phyloP scores from a whole-genome alignment of 2,329 filamentous ascomycete species.

The Drechslerella coelobrocha region DNA sequence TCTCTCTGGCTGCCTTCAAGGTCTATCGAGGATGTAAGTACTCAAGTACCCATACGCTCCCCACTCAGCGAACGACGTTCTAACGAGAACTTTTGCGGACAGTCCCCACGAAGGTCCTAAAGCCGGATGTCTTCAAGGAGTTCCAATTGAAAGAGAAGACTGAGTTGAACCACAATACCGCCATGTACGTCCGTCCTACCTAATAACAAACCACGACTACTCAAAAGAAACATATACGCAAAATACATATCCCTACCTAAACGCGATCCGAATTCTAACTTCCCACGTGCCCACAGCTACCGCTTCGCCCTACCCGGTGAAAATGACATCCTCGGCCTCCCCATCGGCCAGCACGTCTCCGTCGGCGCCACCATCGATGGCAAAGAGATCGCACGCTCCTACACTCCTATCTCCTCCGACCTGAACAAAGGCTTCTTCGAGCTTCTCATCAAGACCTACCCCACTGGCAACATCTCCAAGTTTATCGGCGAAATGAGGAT shows the following conservation, averaged over 20 bases:
- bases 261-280: slow-evolving; percentile 41
- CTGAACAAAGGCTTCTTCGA: slow-evolving; percentile 85
- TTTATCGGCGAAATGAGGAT: slow-evolving; percentile 82
- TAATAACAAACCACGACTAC: no score
- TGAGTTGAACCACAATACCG: slow-evolving; percentile 94
- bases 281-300: slow-evolving; percentile 67
- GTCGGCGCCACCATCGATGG: slow-evolving; percentile 83
- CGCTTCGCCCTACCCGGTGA: slow-evolving; percentile 83
- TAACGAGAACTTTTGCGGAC: slow-evolving; percentile 23
- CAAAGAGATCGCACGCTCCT: slow-evolving; percentile 88
- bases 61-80: background rate
- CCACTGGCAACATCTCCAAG: slow-evolving; percentile 95
- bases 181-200: slow-evolving; percentile 71
- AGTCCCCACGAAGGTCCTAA: slow-evolving; percentile 83
- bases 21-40: slow-evolving; percentile 73
- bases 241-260: no score
- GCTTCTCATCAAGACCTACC: slow-evolving; percentile 97
- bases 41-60: background rate
- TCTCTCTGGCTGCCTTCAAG: slow-evolving; percentile 73
- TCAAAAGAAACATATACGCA: no score
- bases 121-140: slow-evolving; percentile 85
- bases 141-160: slow-evolving; percentile 95
- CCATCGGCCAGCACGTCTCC: slow-evolving; percentile 98
- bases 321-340: slow-evolving; percentile 85
- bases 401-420: slow-evolving; percentile 90